Percentiles rank a stretch among this genome's conserved stretches.
phyloP scores from a whole-genome alignment of 2,329 filamentous ascomycete species.

The Fusarium coffeatum region DNA sequence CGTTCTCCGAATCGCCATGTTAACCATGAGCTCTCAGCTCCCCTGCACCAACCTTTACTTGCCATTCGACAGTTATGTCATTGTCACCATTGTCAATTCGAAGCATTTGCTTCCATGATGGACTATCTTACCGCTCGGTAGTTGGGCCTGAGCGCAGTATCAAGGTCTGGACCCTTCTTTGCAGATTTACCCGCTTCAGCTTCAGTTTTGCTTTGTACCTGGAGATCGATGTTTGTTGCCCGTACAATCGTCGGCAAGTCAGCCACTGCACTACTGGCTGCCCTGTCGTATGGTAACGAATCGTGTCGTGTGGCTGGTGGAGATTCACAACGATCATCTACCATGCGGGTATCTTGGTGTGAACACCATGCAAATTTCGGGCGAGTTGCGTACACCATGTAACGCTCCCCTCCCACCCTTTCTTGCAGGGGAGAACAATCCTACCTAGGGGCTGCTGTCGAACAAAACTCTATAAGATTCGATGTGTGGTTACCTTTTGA shows the following conservation, averaged over 20 bases:
- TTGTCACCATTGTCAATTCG: background rate
- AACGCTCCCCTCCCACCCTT: constrained; percentile 28
- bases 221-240: background rate
- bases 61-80: constrained; percentile 7
- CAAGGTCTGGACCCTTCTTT: background rate
- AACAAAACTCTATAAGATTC: constrained; percentile 16
- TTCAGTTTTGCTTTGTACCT: background rate
- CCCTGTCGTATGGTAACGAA: constrained; percentile 2
- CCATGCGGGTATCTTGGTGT: constrained; percentile 32
- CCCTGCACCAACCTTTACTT: constrained; percentile 1
- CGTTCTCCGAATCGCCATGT: background rate
- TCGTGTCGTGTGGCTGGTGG: constrained; percentile 24
- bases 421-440: constrained; percentile 13
- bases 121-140: background rate
- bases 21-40: background rate
- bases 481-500: constrained; percentile 1
- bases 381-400: constrained; percentile 30
- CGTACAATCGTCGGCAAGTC: background rate
- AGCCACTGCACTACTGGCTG: background rate
- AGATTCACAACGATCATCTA: constrained; percentile 19
- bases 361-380: constrained; percentile 29
- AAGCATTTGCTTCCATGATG: background rate
- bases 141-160: background rate
- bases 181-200: constrained; percentile 4
- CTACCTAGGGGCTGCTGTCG: constrained; percentile 4